Base-by-base conservation (phyloP, 2,329 filamentous ascomycete species). In the Setomelanomma holmii region DNA sequence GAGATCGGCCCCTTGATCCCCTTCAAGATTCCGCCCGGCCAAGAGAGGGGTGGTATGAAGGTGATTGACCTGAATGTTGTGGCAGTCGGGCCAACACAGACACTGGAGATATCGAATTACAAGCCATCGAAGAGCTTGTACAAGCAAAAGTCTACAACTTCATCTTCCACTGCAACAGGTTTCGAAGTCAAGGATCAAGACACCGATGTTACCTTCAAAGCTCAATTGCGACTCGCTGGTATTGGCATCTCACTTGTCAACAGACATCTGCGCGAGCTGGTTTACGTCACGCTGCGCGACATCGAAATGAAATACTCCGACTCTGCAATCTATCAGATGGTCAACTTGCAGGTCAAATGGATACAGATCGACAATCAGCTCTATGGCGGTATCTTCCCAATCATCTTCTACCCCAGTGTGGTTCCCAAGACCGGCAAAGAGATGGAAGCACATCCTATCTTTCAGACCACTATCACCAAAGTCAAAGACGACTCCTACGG, bases 401-500 rank as follows among this genome's bases (percentile, higher is more conserved):
- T 99, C 78, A 86, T 99, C 23, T 82, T 99, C 51, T 99, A 99
- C 72, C 95, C 95, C 5, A 97, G 93, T 76, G 95, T 99, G 8
- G 95, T 99, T 14, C 93, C 95, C 0, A 98, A 98, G 82, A 95
- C 92, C 60, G 92, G 91, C 30, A 93, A 95, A 69, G 95, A 99
- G 75, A 95, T 96, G 71, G 95, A 98, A 60, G 89, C 93, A 1
- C 95, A 98, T 76, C 95, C 95, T 0, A 98, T 96, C 47, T 85
- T 99, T 71, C 93, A 97, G 67, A 87, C 88, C 12, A 93, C 93
- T 82, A 82, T 97, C 48, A 97, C 93, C 10, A 85, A 92, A 23
- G 93, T 99, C 73, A 99, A 99, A 79, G 95, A 99, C 68, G 93
- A 99, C 69, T 96, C 93, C 1, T 99, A 98, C 69, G 95, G 95